Evolutionary conservation across 2,329 filamentous ascomycete species (phyloP), one percentile per base, ranked within the genome.

Genomic region (Exophiala sp.): DNA sequence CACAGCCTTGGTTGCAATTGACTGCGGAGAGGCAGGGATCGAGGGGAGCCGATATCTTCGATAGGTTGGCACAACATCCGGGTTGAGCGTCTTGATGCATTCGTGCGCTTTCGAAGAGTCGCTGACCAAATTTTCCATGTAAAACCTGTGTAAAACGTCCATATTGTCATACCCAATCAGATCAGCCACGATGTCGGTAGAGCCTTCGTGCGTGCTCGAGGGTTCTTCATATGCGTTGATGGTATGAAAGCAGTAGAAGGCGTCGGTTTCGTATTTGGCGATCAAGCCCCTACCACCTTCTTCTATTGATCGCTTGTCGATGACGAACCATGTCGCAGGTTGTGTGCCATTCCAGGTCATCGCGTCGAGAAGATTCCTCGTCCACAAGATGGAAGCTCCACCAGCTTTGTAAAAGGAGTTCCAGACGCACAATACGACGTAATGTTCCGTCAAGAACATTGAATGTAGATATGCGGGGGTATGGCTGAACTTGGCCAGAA

Each of bases 391-490:
- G 11, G 77, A 78, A 1, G 85, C 55, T 0, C 88, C 89, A 8
- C 71, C 73, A 61, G 72, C 75, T 1, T 72, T 77, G 38, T 84
- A 76, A 58, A 86, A 83, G 0, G 85, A 78, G 12, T 82, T 83
- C 63, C 87, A 91, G 1, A 94, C 72, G 65, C 87, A 91, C 3
- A 95, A 72, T 0, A 94, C 72, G 1, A 91, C 82, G 63, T 86
- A 87, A 62, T 84, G 82, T 12, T 82, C 72, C 0, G 88, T 87
- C 21, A 95, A 70, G 63, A 90, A 89, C 63, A 92, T 79, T 7
- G 88, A 92, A 71, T 95, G 90, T n/a, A 95, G 82, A 63, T 94
- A 95, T 0, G 88, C 85, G 0, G 86, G 67, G 2, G 75, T 72
- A 3, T 71, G 68, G 0, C 71, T 69, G 55, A 94, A 81, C 0